phyloP scores from a whole-genome alignment of 495 filamentous ascomycete species.

The Xylaria bambusicola region DNA sequence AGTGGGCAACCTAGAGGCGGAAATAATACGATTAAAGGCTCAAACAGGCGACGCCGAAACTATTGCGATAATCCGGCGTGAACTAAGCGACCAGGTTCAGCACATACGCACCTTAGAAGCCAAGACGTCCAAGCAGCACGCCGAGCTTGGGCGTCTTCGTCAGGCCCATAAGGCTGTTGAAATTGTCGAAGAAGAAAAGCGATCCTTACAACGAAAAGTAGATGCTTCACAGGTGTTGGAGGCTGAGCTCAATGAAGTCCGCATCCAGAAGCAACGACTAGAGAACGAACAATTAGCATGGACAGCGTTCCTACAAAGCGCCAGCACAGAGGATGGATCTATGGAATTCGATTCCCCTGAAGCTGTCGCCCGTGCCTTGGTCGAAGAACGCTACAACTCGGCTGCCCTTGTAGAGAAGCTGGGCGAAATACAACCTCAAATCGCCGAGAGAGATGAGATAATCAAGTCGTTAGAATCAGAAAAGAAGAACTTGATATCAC shows the following conservation, averaged over 20 bases:
- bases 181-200: constrained; percentile 95
- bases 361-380: constrained; percentile 77
- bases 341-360: constrained; percentile 86
- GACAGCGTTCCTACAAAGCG: constrained; percentile 79
- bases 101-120: constrained; percentile 85
- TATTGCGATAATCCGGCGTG: constrained; percentile 76
- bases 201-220: constrained; percentile 74
- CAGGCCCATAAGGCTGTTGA: constrained; percentile 81
- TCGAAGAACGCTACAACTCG: constrained; percentile 79
- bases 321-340: constrained; percentile 53
- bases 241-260: constrained; percentile 72
- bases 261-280: constrained; percentile 79
- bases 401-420: constrained; percentile 74
- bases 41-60: constrained; percentile 84
- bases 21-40: constrained; percentile 78
- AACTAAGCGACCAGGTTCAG: constrained; percentile 81
- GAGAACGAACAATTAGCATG: constrained; percentile 88
- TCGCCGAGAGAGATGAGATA: constrained; percentile 74
- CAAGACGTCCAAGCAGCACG: constrained; percentile 74
- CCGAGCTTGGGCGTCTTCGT: constrained; percentile 77
- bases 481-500: constrained; percentile 56
- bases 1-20: constrained; percentile 72
- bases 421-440: constrained; percentile 76
- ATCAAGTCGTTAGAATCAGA: constrained; percentile 74
- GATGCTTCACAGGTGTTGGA: constrained; percentile 73